These are phyloP conservation scores for Penicillium antarcticum DNA, from an alignment of 495 filamentous ascomycete species.

Conservation along the genomic window DNA sequence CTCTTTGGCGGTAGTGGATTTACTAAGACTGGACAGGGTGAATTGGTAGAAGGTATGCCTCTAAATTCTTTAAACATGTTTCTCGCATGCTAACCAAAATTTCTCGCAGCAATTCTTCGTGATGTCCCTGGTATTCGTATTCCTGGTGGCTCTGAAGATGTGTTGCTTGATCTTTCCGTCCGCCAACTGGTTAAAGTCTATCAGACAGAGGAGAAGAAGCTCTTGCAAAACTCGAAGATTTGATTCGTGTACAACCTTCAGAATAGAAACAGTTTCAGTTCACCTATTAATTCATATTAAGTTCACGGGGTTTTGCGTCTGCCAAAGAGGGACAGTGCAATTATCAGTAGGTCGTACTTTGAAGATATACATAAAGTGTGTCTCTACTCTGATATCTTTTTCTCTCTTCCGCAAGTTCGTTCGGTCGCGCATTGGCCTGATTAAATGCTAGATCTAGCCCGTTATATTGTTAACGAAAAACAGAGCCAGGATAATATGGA, in stretches of 20 bases:
- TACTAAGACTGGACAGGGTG: slow-evolving; percentile 64
- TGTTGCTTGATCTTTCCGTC: slow-evolving; percentile 67
- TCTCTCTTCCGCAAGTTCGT: too few species aligned
- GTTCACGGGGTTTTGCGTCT: too few species aligned
- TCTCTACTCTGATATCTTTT: too few species aligned
- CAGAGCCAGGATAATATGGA: too few species aligned
- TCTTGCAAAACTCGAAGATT: slow-evolving; percentile 46
- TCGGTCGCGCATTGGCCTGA: too few species aligned
- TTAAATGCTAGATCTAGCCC: too few species aligned
- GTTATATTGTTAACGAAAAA: too few species aligned
- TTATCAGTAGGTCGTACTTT: too few species aligned
- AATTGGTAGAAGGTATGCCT: slow-evolving; percentile 61
- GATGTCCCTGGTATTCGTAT: slow-evolving; percentile 62
- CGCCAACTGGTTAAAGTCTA: slow-evolving; percentile 73
- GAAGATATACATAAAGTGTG: too few species aligned
- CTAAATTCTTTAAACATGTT: background rate
- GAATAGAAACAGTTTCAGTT: too few species aligned
- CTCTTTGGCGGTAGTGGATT: slow-evolving; percentile 73
- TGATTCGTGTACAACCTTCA: slow-evolving; percentile 1
- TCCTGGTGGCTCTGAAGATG: slow-evolving; percentile 73
- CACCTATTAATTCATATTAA: too few species aligned
- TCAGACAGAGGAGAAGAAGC: slow-evolving; percentile 56
- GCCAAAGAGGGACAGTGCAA: too few species aligned
- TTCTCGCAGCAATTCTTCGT: slow-evolving; percentile 53
- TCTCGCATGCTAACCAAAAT: background rate